These are phyloP conservation scores for Populus trichocarpa DNA, from an alignment of 441 rosid species.

Conservation along the genomic window DNA sequence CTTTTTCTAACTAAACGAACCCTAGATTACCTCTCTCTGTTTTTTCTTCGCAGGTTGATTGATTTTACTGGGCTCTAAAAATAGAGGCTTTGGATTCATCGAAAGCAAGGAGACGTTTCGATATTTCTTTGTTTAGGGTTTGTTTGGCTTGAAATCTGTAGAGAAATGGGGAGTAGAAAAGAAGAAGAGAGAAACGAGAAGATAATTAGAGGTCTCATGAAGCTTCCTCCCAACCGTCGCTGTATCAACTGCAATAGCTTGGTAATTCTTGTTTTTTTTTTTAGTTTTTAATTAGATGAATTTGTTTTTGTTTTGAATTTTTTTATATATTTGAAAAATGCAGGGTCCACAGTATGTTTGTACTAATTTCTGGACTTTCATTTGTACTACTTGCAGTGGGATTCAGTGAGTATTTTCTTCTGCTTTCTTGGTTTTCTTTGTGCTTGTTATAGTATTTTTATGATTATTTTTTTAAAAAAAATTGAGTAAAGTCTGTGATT, in stretches of 20 bases:
- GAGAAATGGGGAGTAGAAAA: slow-evolving; percentile 74
- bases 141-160: not conserved
- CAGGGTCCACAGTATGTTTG: slow-evolving; percentile 99
- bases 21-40: not conserved
- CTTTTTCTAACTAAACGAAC: not conserved
- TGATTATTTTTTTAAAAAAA: not conserved
- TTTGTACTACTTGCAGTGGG: slow-evolving; percentile 92
- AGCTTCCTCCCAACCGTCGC: slow-evolving; percentile 96
- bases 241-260: slow-evolving; percentile 95
- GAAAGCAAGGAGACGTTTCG: not conserved
- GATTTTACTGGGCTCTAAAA: not conserved
- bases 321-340: slow-evolving; percentile 23
- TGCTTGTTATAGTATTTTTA: not conserved
- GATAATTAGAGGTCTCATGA: slow-evolving; percentile 96
- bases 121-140: not conserved
- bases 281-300: not conserved
- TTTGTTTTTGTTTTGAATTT: not conserved
- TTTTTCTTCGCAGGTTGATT: not conserved
- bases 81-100: not conserved
- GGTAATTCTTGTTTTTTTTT: slow-evolving; percentile 36
- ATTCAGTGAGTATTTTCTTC: slow-evolving; percentile 71
- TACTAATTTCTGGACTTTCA: slow-evolving; percentile 90
- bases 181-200: slow-evolving; percentile 95
- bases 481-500: not conserved
- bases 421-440: slow-evolving; percentile 4